A percentile compares a stretch with the other conserved stretches of the same genome.
phyloP scores from a whole-genome alignment of 2,329 filamentous ascomycete species.

The Macrophomina pseudophaseolina region DNA sequence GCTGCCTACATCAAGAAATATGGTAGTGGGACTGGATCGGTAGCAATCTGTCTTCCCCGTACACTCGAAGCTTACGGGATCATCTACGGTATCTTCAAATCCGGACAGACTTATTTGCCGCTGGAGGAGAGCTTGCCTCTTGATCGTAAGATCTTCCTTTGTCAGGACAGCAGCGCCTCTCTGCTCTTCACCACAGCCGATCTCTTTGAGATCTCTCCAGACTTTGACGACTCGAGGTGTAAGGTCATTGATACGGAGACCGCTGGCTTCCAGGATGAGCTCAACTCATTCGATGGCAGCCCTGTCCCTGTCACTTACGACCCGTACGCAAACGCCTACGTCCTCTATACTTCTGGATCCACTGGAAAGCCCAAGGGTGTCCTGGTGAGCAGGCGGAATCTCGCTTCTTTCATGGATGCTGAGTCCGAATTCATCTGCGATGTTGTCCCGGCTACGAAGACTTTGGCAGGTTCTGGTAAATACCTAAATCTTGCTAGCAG shows the following conservation, averaged over 20 bases:
- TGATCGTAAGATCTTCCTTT: slow-evolving; percentile 42
- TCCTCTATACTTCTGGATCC: slow-evolving; percentile 96
- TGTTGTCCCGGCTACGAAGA: slow-evolving; percentile 31
- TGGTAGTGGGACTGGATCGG: slow-evolving; percentile 45
- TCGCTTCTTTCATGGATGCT: slow-evolving; percentile 36
- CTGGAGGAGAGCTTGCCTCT: slow-evolving; percentile 45
- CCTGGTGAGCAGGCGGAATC: slow-evolving; percentile 26
- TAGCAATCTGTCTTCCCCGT: slow-evolving; percentile 80
- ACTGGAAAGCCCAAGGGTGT: slow-evolving; percentile 99
- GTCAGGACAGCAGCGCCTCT: slow-evolving; percentile 32
- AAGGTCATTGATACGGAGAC: slow-evolving; percentile 27
- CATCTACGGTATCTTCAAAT: slow-evolving; percentile 45
- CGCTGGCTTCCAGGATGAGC: slow-evolving; percentile 7
- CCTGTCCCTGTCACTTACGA: slow-evolving; percentile 6
- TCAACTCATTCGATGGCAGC: background rate
- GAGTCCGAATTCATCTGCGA: slow-evolving; percentile 35
- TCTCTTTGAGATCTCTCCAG: slow-evolving; percentile 30
- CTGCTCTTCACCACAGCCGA: slow-evolving; percentile 23
- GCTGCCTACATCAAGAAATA: slow-evolving; percentile 53
- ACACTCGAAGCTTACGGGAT: slow-evolving; percentile 77
- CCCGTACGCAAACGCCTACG: slow-evolving; percentile 14
- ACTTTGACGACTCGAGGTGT: slow-evolving; percentile 30
- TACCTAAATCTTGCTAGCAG: slow-evolving; percentile 42
- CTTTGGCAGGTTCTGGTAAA: slow-evolving; percentile 33
- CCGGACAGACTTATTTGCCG: slow-evolving; percentile 43